Base-by-base conservation (phyloP, 768 basidiomycete genomes). In the Trametes meyenii region DNA sequence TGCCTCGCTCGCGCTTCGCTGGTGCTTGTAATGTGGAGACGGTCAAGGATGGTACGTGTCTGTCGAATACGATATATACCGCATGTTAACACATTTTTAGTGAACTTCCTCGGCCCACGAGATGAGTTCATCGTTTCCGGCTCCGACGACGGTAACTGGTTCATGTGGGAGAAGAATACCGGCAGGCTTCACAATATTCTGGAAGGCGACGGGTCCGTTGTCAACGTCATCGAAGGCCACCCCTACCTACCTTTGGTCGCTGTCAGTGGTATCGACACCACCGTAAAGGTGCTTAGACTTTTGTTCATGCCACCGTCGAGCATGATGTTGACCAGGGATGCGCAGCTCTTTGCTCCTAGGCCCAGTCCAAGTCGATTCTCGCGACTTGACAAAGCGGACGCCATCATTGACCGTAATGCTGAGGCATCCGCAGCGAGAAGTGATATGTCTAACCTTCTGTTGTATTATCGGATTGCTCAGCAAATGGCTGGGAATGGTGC, bases 161-260 rank as follows among this genome's bases (percentile, higher is more conserved):
- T 96, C 71, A 78, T 95, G 14, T 96, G 94, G 94, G 78, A 84
- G 61, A 95, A 95, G 69, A 72, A 75, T 17, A 81, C 81, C 16
- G 87, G 85, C 0, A 72, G 72, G 13, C 73, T 95, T 11, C 83
- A 85, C 55, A 90, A 89, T 14, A 85, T 96, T 46, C 86, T 91
- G 66, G 91, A 95, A 77, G 94, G 93, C 38, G 94, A 96, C 66
- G 79, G 82, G 23, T 81, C 75, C 52, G 84, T 94, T 2, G 94
- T 95, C 16, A 96, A 96, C 70, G 90, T 90, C 67, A 84, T 96
- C 54, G 93, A 95, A 73, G 85, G 85, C 0, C 92, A 96, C 66
- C 79, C 94, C 0, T 80, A 84, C 44, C 75, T 94, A 16, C 93
- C 94, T 0, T 74, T 96, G 21, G 71, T 94, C n/a, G 92, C 93